Evolutionary conservation across 768 basidiomycete species (phyloP), one percentile per base, ranked within the genome.

Genomic region (Phallus indusiatus): DNA sequence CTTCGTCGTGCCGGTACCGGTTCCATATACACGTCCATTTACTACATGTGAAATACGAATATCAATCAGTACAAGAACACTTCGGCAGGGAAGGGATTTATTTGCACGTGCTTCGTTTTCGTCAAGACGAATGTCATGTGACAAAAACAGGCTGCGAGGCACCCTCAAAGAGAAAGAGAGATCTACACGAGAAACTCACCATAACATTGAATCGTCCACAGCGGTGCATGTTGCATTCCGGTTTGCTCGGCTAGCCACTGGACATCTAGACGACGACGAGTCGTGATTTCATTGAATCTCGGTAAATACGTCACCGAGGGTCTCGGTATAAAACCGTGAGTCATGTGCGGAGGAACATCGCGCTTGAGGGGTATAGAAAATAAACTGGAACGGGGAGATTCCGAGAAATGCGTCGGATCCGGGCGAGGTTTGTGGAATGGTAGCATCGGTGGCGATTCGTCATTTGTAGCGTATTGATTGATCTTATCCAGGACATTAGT

Each of bases 281-380:
- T 71, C 48, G 85, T 85, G 1, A 80, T 82, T 71, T 89, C 84
- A 68, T 89, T 89, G 70, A 90, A 89, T 33, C 85, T 66, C 0
- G 87, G 83, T 42, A 90, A 71, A 69, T 85, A 87, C 14, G 86
- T 81, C 17, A 81, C 42, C 2, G 12, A n/a, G 14, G 12, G 42
- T 10, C 42, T 42, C 2, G 12, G 4, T 72, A 2, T 12, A n/a
- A 42, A 47, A 24, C 49, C 52, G 28, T 47, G 20, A 52, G 48
- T 34, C 35, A 20, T 54, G 10, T 24, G 22, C 28, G 53, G 18
- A 59, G 57, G 42, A 10, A 42, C n/a, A 42, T 42, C 42, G 12
- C 42, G 42, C n/a, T 14, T 12, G 42, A 42, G 42, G 12, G 42
- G 50, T 34, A 17, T 12, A 6, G 50, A 22, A 22, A 4, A 51